Conservation (phyloP, 2,329 filamentous ascomycete genomes). For the Rhinocladiella similis region DNA sequence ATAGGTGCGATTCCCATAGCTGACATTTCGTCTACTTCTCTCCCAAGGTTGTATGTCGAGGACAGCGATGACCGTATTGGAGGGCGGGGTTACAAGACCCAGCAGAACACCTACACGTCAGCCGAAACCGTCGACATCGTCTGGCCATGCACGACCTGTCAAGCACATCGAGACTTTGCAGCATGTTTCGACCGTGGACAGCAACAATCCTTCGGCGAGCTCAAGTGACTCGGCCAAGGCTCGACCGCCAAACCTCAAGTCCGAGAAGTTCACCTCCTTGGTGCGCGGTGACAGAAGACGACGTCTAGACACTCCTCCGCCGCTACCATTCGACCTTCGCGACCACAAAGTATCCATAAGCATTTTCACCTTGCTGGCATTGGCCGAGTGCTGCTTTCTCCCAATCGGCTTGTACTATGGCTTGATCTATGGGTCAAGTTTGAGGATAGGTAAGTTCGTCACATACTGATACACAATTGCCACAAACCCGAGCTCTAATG, state of each 20-base stretch:
- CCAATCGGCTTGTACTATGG: conserved; percentile 25
- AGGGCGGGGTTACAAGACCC: too few relatives aligned
- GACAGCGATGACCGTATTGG: too few relatives aligned
- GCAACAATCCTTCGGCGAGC: neutral
- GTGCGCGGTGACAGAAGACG: neutral
- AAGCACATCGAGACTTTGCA: neutral
- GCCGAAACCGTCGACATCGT: too few relatives aligned
- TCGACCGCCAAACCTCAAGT: neutral
- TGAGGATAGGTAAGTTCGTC: conserved; percentile 19
- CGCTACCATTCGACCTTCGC: conserved; percentile 23
- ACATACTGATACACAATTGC: too few relatives aligned
- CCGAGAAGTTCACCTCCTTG: neutral
- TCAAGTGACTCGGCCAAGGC: neutral
- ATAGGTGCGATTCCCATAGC: too few relatives aligned
- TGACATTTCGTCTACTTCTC: too few relatives aligned
- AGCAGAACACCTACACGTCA: too few relatives aligned
- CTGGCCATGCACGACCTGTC: neutral
- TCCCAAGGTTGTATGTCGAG: too few relatives aligned
- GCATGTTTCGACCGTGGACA: neutral
- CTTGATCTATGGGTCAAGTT: conserved; percentile 18
- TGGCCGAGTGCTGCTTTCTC: conserved; percentile 24
- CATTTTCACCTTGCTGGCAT: conserved; percentile 20
- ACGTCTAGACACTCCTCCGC: conserved; percentile 14
- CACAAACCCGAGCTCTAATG: neutral
- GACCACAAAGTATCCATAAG: conserved; percentile 21